Evolutionary conservation across 352 stramenopile species (phyloP), one percentile per base, ranked within the genome.

Genomic region (Pythium aquatile): DNA sequence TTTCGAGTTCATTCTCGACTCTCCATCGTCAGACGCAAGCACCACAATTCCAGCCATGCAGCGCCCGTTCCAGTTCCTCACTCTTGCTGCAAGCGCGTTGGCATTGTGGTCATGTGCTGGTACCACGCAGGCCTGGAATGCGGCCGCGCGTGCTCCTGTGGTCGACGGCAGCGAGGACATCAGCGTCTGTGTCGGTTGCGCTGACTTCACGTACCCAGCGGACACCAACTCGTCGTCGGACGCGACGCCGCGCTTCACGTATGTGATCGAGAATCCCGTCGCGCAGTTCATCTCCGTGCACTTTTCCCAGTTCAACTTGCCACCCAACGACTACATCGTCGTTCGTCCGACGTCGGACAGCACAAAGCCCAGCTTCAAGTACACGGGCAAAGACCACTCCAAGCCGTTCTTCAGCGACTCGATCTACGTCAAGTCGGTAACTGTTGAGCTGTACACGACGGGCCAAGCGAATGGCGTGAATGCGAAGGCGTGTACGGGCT

Each of bases 241-340:
- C 1, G 70, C 58, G 48, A 69, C 74, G 42, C 74, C 69, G 8
- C 54, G 55, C 14, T 85, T 70, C 61, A 68, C 70, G 5, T 83
- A 78, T 58, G 52, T 66, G 28, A 54, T 90, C 59, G 69, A 70
- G 28, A 78, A 85, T 35, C 58, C 74, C 9, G 24, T 75, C 26
- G 83, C 79, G 10, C 51, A 77, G 28, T 89, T 88, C 58, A 68
- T 89, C 47, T 67, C 79, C 10, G 46, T 93, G 42, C 74, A 89
- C 54, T 88, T 93, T 40, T 70, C 73, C 11, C 29, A 76, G 30
- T 86, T 91, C 58, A 81, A 88, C 40, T 65, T 93, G 9, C 81
- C 81, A 0, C 55, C 70, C 0, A 68, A 62, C 26, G 84, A 93
- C 57, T 83, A 78, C 48, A 66, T 93, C 8, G 56, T 79, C 30